These are phyloP conservation scores for Phytophthora pseudosyringae DNA, from an alignment of 352 stramenopile genomes.

Conservation along the genomic window DNA sequence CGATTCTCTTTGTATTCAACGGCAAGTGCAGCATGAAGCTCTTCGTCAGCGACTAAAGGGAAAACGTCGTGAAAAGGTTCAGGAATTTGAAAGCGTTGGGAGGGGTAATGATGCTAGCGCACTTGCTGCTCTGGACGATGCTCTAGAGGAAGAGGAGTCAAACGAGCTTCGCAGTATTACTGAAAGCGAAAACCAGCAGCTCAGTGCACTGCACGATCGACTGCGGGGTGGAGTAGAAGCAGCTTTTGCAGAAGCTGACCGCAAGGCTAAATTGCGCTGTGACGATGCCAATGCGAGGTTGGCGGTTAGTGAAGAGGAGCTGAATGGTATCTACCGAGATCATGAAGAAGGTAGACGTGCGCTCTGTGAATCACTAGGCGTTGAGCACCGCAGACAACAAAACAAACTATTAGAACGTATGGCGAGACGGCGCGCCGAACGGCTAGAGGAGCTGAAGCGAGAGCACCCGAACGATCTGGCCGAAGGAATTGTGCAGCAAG, in stretches of 20 bases:
- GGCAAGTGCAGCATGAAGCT: conserved; percentile 27
- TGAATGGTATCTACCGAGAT: conserved; percentile 27
- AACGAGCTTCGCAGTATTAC: conserved; percentile 10
- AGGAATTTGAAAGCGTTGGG: conserved; percentile 10
- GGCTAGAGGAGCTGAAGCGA: conserved; percentile 22
- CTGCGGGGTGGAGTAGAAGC: conserved; percentile 15
- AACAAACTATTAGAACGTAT: conserved; percentile 44
- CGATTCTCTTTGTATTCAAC: conserved; percentile 22
- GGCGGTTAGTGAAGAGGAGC: conserved; percentile 16
- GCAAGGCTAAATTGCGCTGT: conserved; percentile 18
- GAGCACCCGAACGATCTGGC: conserved; percentile 7
- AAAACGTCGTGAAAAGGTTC: conserved; percentile 17
- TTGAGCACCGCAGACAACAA: conserved; percentile 43
- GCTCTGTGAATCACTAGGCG: conserved; percentile 26
- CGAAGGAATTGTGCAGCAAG: conserved; percentile 12
- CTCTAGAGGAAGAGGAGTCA: conserved; percentile 11
- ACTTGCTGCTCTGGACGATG: conserved; percentile 19
- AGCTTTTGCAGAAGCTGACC: conserved; percentile 28
- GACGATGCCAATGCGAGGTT: conserved; percentile 20
- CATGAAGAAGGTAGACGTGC: conserved; percentile 30
- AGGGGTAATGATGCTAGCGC: background rate
- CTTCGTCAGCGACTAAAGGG: conserved; percentile 25
- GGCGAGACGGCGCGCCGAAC: conserved; percentile 23
- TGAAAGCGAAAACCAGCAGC: conserved; percentile 13
- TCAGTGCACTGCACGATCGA: conserved; percentile 15